Evolutionary conservation across 495 filamentous ascomycete genomes (phyloP).

Genomic region (Aspergillus egyptiacus): DNA sequence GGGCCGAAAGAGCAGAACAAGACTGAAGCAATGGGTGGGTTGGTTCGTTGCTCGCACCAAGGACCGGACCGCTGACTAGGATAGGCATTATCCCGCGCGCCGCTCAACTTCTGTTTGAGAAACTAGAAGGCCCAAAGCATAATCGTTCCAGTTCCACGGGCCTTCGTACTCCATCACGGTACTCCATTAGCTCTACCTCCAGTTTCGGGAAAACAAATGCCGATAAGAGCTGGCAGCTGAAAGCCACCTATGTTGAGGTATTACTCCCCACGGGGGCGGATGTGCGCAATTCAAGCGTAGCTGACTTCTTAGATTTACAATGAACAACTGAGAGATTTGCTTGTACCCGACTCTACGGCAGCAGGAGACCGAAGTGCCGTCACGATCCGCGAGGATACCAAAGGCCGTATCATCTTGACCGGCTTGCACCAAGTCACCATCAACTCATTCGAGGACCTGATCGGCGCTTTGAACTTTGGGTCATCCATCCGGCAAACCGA

Average conservation of each 20-base stretch:
- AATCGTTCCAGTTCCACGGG: conserved; percentile 64
- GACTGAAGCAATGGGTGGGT: conserved; percentile 68
- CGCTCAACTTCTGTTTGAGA: conserved; percentile 80
- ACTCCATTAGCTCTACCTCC: conserved; percentile 59
- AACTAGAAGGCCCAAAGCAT: conserved; percentile 56
- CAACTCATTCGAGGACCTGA: conserved; percentile 86
- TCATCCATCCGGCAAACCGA: conserved; percentile 96
- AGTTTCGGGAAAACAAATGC: conserved; percentile 43
- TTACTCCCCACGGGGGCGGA: neutral
- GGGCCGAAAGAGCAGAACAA: conserved; percentile 78
- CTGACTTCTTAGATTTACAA: conserved; percentile 73
- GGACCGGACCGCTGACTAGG: conserved; percentile 1
- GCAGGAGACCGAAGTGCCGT: conserved; percentile 65
- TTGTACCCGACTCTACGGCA: conserved; percentile 70
- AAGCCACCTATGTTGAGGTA: conserved; percentile 93
- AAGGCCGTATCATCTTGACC: conserved; percentile 89
- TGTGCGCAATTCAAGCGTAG: neutral
- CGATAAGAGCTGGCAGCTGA: conserved; percentile 88
- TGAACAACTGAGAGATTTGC: conserved; percentile 85
- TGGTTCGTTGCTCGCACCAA: neutral
- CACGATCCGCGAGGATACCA: conserved; percentile 87
- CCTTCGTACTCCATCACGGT: conserved; percentile 72
- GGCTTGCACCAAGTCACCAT: conserved; percentile 84
- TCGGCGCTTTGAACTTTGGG: conserved; percentile 83
- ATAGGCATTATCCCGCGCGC: conserved; percentile 91